Evolutionary conservation across 2,329 filamentous ascomycete species (phyloP).

Genomic region (Penicillium rolfsii): DNA sequence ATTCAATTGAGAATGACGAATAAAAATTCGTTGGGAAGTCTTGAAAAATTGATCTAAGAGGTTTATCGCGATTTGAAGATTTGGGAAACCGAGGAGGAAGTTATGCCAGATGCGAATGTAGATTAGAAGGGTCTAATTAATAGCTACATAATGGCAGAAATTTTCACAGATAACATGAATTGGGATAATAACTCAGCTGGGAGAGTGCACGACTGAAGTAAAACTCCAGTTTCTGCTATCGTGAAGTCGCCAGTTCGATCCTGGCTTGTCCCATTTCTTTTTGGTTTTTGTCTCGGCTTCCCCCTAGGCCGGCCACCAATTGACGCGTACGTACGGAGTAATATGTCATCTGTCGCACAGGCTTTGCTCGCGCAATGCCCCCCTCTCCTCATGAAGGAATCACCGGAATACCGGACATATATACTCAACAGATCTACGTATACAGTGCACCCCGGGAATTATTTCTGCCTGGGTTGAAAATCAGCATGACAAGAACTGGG

Average conservation of each 20-base stretch:
- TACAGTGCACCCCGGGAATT: no score
- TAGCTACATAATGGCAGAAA: neutral
- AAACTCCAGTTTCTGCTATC: constrained; percentile 6
- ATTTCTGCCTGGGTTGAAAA: no score
- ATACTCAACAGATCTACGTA: no score
- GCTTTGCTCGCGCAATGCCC: no score
- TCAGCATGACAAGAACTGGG: no score
- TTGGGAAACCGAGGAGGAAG: no score
- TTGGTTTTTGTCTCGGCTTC: neutral
- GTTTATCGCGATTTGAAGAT: no score
- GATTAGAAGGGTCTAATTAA: neutral
- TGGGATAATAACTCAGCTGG: constrained; percentile 6
- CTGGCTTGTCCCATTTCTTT: constrained; percentile 8
- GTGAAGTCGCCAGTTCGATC: constrained; percentile 8
- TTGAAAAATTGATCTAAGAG: neutral
- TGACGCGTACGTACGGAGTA: no score
- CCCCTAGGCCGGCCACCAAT: neutral
- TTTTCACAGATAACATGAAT: neutral
- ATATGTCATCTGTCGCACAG: no score
- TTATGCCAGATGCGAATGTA: neutral
- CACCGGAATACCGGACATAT: no score
- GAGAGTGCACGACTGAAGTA: constrained; percentile 10
- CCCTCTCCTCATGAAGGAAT: no score
- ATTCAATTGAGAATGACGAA: neutral
- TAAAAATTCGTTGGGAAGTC: neutral